phyloP scores from a whole-genome alignment of 2,329 filamentous ascomycete genomes.

The Fusarium sp. region DNA sequence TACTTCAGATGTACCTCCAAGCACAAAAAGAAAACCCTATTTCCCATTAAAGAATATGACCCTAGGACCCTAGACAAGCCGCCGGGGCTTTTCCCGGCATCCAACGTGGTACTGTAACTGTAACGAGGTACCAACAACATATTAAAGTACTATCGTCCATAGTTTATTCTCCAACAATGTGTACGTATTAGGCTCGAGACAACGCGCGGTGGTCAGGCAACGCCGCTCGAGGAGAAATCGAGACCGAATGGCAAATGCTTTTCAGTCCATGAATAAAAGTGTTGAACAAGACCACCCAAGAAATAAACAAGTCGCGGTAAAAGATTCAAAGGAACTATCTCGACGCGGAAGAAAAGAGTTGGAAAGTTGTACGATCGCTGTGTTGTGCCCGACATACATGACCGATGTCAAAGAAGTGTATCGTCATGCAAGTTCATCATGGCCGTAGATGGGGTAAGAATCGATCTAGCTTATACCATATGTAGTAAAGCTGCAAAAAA shows the following conservation, averaged over 20 bases:
- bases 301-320: conserved; percentile 47
- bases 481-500: conserved; percentile 46
- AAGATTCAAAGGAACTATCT: conserved; percentile 46
- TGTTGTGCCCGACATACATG: conserved; percentile 72
- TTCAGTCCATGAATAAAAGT: conserved; percentile 27
- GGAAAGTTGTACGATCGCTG: conserved; percentile 63
- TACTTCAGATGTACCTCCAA: conserved; percentile 25
- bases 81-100: conserved; percentile 50
- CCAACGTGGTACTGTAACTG: conserved; percentile 40
- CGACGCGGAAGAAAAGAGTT: conserved; percentile 39
- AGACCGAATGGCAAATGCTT: conserved; percentile 40
- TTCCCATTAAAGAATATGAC: conserved; percentile 40
- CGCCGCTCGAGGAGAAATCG: conserved; percentile 24
- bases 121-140: conserved; percentile 36
- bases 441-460: conserved; percentile 49
- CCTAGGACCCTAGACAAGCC: conserved; percentile 48
- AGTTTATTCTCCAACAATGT: conserved; percentile 45
- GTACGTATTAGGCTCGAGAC: conserved; percentile 46
- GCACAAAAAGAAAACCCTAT: conserved; percentile 33
- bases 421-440: conserved; percentile 71
- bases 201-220: conserved; percentile 45
- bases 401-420: conserved; percentile 63
- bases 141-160: conserved; percentile 45
- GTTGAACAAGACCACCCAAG: conserved; percentile 48
- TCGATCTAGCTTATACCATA: conserved; percentile 33